phyloP scores from a whole-genome alignment of 139 green algal species.

The Trebouxia sp. region DNA sequence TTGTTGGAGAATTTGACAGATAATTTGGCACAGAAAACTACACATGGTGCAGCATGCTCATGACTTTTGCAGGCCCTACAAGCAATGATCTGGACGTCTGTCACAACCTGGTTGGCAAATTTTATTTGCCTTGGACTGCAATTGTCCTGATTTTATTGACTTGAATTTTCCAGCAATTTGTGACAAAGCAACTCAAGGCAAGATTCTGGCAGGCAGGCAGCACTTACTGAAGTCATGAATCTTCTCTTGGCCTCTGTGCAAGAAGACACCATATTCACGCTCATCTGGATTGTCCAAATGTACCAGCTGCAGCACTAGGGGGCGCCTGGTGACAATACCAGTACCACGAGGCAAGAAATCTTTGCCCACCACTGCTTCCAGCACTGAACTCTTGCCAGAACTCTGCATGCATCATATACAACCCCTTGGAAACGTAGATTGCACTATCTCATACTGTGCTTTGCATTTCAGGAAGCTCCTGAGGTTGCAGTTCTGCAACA shows the following conservation, averaged over 20 bases:
- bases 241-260: constrained; percentile 77
- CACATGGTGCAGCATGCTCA: no score
- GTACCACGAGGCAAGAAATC: constrained; percentile 93
- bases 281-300: constrained; percentile 74
- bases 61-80: no score
- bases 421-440: background rate
- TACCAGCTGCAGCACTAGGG: constrained; percentile 90
- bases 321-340: constrained; percentile 92
- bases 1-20: no score
- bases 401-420: constrained; percentile 80
- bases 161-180: background rate
- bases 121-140: no score
- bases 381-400: constrained; percentile 92
- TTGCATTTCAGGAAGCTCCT: no score
- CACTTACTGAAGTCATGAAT: constrained; percentile 43
- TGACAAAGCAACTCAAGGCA: constrained; percentile 8
- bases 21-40: no score
- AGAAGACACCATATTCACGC: constrained; percentile 90
- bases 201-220: background rate
- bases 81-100: no score
- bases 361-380: constrained; percentile 93
- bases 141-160: background rate
- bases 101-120: no score
- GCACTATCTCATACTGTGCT: no score
- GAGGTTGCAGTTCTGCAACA: no score